Percentiles rank a stretch among this genome's conserved stretches.
Conservation (phyloP, 1,284 basidiomycete genomes). For the Pterulicium gracile region DNA sequence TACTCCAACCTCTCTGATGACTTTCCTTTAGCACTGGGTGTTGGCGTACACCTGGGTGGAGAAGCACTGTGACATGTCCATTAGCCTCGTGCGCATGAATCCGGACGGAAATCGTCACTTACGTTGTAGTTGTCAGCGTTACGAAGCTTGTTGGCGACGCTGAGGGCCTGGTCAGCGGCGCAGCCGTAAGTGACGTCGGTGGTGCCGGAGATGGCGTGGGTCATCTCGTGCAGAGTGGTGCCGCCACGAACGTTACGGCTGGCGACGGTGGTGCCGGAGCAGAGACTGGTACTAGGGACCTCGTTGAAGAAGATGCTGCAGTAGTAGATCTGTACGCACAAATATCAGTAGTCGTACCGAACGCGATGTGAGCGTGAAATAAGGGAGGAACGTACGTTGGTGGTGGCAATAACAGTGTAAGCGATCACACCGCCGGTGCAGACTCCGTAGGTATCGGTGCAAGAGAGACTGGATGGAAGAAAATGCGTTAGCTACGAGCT, state of each 20-base stretch:
- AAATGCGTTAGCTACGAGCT: not conserved
- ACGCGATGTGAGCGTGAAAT: not conserved
- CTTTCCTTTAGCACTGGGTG: conserved; percentile 9
- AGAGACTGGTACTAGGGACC: conserved; percentile 9
- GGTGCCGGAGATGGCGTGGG: conserved; percentile 11
- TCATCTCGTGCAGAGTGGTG: conserved; percentile 14
- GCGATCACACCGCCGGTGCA: conserved; percentile 26
- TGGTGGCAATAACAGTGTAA: conserved; percentile 26
- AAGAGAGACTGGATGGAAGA: conserved; percentile 19
- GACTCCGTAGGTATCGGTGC: conserved; percentile 19
- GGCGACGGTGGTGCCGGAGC: conserved; percentile 12
- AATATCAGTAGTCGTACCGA: not conserved
- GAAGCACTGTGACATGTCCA: conserved; percentile 22
- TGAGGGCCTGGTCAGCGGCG: conserved; percentile 11
- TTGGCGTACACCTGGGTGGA: conserved; percentile 27
- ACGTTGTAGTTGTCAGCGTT: conserved; percentile 17
- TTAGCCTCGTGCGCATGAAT: not conserved
- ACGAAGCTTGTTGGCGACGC: conserved; percentile 6
- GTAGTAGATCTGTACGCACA: conserved; percentile 12
- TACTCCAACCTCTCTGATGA: too few relatives aligned
- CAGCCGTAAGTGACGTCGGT: conserved; percentile 13
- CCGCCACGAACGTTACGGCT: conserved; percentile 14
- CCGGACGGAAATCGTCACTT: conserved; percentile 4
- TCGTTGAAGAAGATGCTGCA: conserved; percentile 15
- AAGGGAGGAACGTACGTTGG: conserved; percentile 18